phyloP scores from a whole-genome alignment of 805 yeast species.

The Saccharomycopsis sp. region DNA sequence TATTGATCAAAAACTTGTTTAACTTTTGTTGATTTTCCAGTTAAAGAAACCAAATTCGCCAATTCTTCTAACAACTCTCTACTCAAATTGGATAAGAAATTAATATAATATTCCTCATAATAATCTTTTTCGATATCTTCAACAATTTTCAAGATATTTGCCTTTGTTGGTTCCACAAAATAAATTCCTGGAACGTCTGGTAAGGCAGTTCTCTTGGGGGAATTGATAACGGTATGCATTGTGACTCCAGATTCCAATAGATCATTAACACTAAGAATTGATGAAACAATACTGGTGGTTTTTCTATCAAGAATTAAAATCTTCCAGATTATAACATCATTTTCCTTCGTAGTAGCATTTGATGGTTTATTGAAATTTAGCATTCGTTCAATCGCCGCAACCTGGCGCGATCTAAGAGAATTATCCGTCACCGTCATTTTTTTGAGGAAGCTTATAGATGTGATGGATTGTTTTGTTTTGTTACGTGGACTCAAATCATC shows the following conservation, averaged over 20 bases:
- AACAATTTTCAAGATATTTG: conserved; percentile 58
- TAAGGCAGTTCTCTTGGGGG: conserved; percentile 60
- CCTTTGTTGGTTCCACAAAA: conserved; percentile 79
- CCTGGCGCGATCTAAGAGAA: conserved; percentile 11
- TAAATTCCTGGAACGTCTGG: conserved; percentile 94
- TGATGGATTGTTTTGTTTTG: too few species aligned
- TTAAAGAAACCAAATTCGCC: conserved; percentile 68
- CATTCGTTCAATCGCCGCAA: conserved; percentile 62
- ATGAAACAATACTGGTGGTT: conserved; percentile 79
- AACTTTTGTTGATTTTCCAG: conserved; percentile 61
- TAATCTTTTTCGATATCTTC: conserved; percentile 65
- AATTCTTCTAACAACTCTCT: conserved; percentile 79
- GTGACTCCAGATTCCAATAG: conserved; percentile 85
- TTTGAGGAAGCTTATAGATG: too few species aligned
- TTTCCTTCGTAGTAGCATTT: conserved; percentile 39
- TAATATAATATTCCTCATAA: conserved; percentile 72
- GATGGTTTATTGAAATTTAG: conserved; percentile 55
- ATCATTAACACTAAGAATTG: conserved; percentile 89
- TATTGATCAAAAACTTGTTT: conserved; percentile 93
- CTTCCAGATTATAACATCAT: conserved; percentile 79
- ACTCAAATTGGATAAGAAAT: conserved; percentile 72
- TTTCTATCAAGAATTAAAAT: conserved; percentile 72
- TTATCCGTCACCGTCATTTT: not conserved
- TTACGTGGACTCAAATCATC: too few species aligned
- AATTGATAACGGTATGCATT: conserved; percentile 64